These are phyloP conservation scores for Pyrenochaeta sp. DNA, from an alignment of 2,329 filamentous ascomycete genomes.

Conservation along the genomic window DNA sequence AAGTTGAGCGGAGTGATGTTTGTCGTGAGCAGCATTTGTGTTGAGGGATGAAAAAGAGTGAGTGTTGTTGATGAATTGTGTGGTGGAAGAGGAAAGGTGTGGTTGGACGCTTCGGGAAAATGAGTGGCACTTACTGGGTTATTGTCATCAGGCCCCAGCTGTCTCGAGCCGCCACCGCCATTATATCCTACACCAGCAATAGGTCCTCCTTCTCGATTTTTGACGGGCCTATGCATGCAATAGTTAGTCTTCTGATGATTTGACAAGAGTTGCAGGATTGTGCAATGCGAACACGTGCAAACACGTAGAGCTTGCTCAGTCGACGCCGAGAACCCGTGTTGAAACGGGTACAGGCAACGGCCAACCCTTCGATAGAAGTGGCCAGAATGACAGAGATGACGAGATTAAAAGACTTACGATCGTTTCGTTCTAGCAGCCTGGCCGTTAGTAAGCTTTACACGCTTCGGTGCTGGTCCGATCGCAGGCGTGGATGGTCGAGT, in stretches of 20 bases:
- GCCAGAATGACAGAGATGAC: constrained; percentile 19
- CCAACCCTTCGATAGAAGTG: constrained; percentile 21
- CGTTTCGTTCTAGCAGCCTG: constrained; percentile 48
- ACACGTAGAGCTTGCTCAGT: constrained; percentile 46
- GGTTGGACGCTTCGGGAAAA: constrained; percentile 54
- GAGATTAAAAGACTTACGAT: constrained; percentile 43
- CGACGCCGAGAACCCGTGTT: constrained; percentile 35
- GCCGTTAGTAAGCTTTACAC: constrained; percentile 46
- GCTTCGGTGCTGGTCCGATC: constrained; percentile 41
- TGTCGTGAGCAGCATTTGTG: constrained; percentile 44
- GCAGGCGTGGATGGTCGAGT: constrained; percentile 47
- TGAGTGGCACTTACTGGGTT: constrained; percentile 60
- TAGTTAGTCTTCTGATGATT: constrained; percentile 42
- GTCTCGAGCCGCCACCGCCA: constrained; percentile 68
- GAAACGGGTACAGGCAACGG: constrained; percentile 35
- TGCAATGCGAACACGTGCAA: constrained; percentile 38
- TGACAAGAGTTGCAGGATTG: constrained; percentile 22
- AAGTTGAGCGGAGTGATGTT: constrained; percentile 39
- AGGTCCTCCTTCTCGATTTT: constrained; percentile 72
- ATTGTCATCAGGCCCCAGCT: constrained; percentile 66
- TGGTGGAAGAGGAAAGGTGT: constrained; percentile 50
- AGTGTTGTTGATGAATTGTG: constrained; percentile 43
- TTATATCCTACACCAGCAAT: constrained; percentile 70
- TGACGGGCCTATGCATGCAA: constrained; percentile 69
- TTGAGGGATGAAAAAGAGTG: constrained; percentile 35